phyloP scores from a whole-genome alignment of 345 rosid species.

The Gossypium rotundifolium region DNA sequence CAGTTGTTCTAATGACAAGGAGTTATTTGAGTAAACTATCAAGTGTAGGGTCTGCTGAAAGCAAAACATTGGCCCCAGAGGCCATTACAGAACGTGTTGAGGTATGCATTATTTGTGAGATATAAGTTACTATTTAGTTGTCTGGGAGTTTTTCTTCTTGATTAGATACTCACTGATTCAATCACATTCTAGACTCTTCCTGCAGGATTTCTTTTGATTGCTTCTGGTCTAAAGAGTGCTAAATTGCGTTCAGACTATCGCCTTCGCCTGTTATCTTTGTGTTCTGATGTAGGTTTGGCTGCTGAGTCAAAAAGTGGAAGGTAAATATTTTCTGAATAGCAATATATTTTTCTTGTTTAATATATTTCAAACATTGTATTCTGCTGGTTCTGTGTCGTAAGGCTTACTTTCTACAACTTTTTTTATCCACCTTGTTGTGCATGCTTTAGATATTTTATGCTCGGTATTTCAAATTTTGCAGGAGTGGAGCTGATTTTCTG shows the following conservation, averaged over 20 bases:
- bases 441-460: conserved; percentile 15
- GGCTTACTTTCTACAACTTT: neutral
- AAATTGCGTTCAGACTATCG: conserved; percentile 89
- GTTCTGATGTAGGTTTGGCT: conserved; percentile 96
- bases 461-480: conserved; percentile 28
- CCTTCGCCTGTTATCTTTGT: conserved; percentile 86
- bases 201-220: conserved; percentile 93
- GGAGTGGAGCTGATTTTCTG: conserved; percentile 98
- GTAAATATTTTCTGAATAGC: conserved; percentile 31
- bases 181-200: conserved; percentile 90
- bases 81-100: conserved; percentile 90
- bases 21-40: conserved; percentile 78
- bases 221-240: conserved; percentile 58
- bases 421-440: neutral
- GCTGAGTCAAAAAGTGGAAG: conserved; percentile 98
- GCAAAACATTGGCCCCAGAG: conserved; percentile 82
- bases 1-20: conserved; percentile 93
- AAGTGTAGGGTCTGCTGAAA: conserved; percentile 75
- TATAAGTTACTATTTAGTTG: conserved; percentile 12
- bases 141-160: conserved; percentile 19
- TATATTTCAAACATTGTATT: neutral
- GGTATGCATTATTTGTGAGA: conserved; percentile 36
- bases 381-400: neutral
- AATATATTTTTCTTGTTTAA: conserved; percentile 9
- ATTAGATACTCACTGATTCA: conserved; percentile 47